Evolutionary conservation across 805 yeast genomes (phyloP), one percentile per base, ranked within the genome.

Genomic region (Candida takata): DNA sequence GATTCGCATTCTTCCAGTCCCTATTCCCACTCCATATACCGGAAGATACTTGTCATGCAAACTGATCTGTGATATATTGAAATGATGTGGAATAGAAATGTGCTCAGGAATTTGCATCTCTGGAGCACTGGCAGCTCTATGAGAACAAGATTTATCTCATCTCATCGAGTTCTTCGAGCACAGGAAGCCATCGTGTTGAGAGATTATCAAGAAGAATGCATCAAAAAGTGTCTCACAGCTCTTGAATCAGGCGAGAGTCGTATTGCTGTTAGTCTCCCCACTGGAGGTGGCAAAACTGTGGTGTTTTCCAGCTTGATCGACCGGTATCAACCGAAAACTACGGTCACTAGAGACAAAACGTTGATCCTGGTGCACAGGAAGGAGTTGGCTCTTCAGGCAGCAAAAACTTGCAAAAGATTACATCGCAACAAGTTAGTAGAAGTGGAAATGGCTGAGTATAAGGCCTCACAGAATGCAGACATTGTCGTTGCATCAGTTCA

Each of bases 261-360:
- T 32, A 72, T 86, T 0, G 96, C 90, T 0, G 87, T 86, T 2
- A 81, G 86, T 20, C 57, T 88, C 26, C 95, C 96, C 11, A 90
- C 97, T 0, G 97, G 97, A 0, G 92, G 95, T 10, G 97, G 97
- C 5, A 88, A 88, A 49, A 88, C 97, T 0, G 85, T 86, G 10
- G 77, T 84, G 2, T 82, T 85, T 52, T 57, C 83, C 0, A 70
- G 70, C 43, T 45, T 81, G 28, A 70, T 82, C 3, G 69, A 74
- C 0, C 51, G 60, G 23, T 55, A 74, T 6, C 41, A 50, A 28
- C 67, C 70, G 0, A 29, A 41, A 4, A 35, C 45, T 1, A 54
- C 55, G 0, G 43, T 8, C 17, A 44, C 18, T 3, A 65, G 67
- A 4, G 36, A 50, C 23, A 60, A 64, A 37, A 49, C 65, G 0